Evolutionary conservation across 306 rosid species (phyloP), one percentile per base, ranked within the genome.

Genomic region (Trifolium repens): DNA sequence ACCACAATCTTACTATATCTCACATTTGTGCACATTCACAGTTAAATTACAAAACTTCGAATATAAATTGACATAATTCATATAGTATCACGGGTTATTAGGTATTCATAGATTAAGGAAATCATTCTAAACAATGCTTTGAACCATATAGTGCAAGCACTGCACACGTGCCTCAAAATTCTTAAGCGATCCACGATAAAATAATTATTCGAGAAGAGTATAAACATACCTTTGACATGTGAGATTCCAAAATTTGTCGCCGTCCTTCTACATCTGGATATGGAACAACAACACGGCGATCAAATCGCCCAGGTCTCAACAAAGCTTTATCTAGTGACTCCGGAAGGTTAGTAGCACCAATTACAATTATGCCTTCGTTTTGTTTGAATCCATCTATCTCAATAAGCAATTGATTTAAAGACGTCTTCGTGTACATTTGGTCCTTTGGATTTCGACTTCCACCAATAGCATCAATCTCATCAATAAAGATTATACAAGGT

Each of bases 181-280:
- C 53, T 53, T 42, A 27, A 40, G 57, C 35, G 19, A 43, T 66
- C 46, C 72, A 81, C 52, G 52, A 61, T 40, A 50, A 50, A 7
- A 61, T 47, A 53, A 46, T 49, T 47, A 42, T 76, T 42, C 47
- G n/a, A 30, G 2, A 50, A 9, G 64, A 58, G 30, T 35, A 52
- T 37, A 64, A 80, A 19, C 64, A 81, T 83, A 94, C 99, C 97
- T 94, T 94, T 26, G 92, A 85, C 93, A 89, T 92, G 82, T 90
- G 92, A 60, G 86, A 82, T 77, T 94, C 97, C 90, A 94, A 79
- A 83, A 94, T 92, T 81, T 94, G 97, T 30, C 91, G 84, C 76
- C 99, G 88, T 77, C 99, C 99, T 88, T 90, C 96, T 74, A 94
- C 97, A 60, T 94, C 97, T 22, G 99, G 99, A 82, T 94, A 85